Percentiles rank a stretch among this genome's conserved stretches.
These are phyloP conservation scores for Botrytis fragariae DNA, from an alignment of 2,329 filamentous ascomycete genomes.

Conservation along the genomic window DNA sequence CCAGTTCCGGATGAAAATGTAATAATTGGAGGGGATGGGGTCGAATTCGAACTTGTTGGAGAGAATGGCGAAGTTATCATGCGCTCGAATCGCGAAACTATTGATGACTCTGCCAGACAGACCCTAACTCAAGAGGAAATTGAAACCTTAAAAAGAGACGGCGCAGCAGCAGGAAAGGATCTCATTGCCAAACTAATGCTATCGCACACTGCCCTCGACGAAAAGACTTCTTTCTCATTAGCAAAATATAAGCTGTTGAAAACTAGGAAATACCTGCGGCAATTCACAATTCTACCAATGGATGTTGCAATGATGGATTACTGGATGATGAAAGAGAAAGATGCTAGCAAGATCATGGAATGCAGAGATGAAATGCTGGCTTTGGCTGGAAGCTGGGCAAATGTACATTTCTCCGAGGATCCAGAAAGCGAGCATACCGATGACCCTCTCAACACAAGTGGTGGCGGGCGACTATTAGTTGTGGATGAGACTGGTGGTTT, in stretches of 20 bases:
- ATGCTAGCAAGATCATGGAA: constrained; percentile 78
- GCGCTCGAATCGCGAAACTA: constrained; percentile 56
- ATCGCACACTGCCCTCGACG: constrained; percentile 83
- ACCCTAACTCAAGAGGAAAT: constrained; percentile 71
- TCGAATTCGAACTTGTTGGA: constrained; percentile 49
- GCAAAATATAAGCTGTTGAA: constrained; percentile 97
- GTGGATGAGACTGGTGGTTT: constrained; percentile 70
- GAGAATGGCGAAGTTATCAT: constrained; percentile 51
- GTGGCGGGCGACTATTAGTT: constrained; percentile 59
- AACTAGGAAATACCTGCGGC: constrained; percentile 85
- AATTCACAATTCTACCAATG: constrained; percentile 81
- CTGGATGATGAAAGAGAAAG: constrained; percentile 77
- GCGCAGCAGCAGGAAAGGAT: constrained; percentile 77
- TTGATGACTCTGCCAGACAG: constrained; percentile 66
- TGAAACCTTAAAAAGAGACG: constrained; percentile 68
- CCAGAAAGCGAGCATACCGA: constrained; percentile 15
- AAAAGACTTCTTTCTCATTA: constrained; percentile 91
- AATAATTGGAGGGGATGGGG: constrained; percentile 44
- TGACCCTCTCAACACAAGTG: constrained; percentile 12
- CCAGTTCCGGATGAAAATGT: constrained; percentile 41
- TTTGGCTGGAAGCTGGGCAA: constrained; percentile 82
- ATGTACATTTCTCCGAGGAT: constrained; percentile 64
- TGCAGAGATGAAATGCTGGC: constrained; percentile 80
- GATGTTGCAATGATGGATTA: constrained; percentile 74
- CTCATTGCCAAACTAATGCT: constrained; percentile 90